phyloP scores from a whole-genome alignment of 805 yeast species.

The Candida suzukii region DNA sequence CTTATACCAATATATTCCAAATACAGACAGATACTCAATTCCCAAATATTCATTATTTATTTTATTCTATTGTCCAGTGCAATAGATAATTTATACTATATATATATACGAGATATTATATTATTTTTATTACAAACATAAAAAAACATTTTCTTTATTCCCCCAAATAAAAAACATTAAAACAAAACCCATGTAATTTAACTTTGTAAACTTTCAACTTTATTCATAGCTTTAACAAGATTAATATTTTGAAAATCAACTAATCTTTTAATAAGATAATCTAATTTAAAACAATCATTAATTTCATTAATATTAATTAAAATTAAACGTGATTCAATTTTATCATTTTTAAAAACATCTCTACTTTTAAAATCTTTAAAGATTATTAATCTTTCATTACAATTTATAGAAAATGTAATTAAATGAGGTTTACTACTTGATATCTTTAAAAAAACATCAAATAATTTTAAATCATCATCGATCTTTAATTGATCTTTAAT shows the following conservation, averaged over 20 bases:
- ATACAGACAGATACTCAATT: too few species aligned
- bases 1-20: too few species aligned
- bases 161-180: background rate
- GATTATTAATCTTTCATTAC: conserved; percentile 1
- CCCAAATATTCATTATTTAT: too few species aligned
- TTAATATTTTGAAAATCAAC: background rate
- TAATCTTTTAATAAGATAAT: background rate
- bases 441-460: background rate
- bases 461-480: background rate
- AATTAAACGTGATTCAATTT: background rate
- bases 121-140: too few species aligned
- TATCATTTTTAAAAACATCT: background rate
- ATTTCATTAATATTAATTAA: background rate
- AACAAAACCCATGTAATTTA: background rate
- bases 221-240: background rate
- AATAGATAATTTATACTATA: too few species aligned
- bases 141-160: too few species aligned
- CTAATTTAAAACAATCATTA: background rate
- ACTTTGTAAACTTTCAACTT: background rate
- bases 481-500: conserved; percentile 1
- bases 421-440: background rate
- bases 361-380: background rate
- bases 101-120: too few species aligned
- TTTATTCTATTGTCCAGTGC: too few species aligned
- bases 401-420: background rate